Evolutionary conservation across 1,139 yeast species (phyloP), one percentile per base, ranked within the genome.

Genomic region (Suhomyces terraborum): DNA sequence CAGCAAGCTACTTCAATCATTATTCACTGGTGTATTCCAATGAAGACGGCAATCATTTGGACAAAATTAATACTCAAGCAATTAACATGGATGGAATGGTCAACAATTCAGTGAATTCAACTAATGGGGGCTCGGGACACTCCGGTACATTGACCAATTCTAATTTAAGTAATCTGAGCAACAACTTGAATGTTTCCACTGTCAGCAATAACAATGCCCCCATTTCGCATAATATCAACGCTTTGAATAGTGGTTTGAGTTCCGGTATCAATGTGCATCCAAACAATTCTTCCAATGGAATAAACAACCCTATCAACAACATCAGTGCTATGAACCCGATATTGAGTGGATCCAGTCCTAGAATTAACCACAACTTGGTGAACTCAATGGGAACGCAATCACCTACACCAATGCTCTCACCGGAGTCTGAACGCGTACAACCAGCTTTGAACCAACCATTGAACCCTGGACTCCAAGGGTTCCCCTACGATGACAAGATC

Each of bases 11-110:
- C 46, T 49, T 46, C 36, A 51, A 56, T 40, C 59, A 56, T 36
- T 63, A 61, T 42, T 45, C 57, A 10, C 62, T 57, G 41, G 64
- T 61, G 2, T 63, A 63, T 43, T 51, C 59, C 6, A 49, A 51
- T 9, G 58, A 56, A 23, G 43, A 46, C 10, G 20, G 10, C 6
- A 24, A 14, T 12, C 25, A 37, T 4, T 35, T 40, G 32, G 50
- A 48, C 26, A 49, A 35, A 13, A 47, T 45, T 20, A 47, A 46
- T 20, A 43, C 50, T 2, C 49, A 45, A 20, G 39, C 50, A 10
- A 44, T 46, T 25, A 33, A 39, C n/a, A 35, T 40, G 20, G 43
- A 40, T 16, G 35, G 21, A 7, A 16, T 31, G 12, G 32, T 18
- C 8, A 30, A 30, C 24, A 8, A 12, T 19, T 30, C 32, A 14